Conservation (phyloP, 2,329 filamentous ascomycete species). For the Colletotrichum chrysophilum region DNA sequence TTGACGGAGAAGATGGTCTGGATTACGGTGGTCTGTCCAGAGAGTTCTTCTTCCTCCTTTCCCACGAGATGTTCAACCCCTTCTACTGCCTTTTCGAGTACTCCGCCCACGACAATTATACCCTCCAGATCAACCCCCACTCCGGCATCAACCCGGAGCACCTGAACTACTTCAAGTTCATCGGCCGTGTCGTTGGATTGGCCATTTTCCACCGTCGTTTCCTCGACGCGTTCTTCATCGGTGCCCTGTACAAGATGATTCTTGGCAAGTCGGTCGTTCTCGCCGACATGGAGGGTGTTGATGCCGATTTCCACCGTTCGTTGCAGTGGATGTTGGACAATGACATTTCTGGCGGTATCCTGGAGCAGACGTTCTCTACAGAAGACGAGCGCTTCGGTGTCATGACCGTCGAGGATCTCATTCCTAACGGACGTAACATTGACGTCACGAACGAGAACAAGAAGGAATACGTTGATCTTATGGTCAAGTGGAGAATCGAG, state of each 20-base stretch:
- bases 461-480: constrained; percentile 96
- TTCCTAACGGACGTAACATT: constrained; percentile 87
- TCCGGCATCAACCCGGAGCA: constrained; percentile 99
- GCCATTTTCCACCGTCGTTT: constrained; percentile 98
- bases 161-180: constrained; percentile 99
- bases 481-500: constrained; percentile 99
- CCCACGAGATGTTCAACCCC: constrained; percentile 99
- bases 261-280: constrained; percentile 89
- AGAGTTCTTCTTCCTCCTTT: constrained; percentile 99
- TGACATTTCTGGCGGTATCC: constrained; percentile 87
- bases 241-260: constrained; percentile 99
- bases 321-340: constrained; percentile 98
- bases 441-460: constrained; percentile 99
- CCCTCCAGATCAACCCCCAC: constrained; percentile 98
- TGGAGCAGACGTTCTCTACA: constrained; percentile 95
- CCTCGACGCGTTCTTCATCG: constrained; percentile 98
- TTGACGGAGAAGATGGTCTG: constrained; percentile 96
- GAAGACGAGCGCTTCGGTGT: constrained; percentile 98
- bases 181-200: constrained; percentile 93
- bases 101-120: constrained; percentile 99
- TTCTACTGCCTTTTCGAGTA: constrained; percentile 99
- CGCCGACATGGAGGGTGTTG: constrained; percentile 98
- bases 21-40: constrained; percentile 97
- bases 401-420: constrained; percentile 91
- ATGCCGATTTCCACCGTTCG: constrained; percentile 96